These are phyloP conservation scores for Incumbomyces delicatus DNA, from an alignment of 2,329 filamentous ascomycete species.

Conservation along the genomic window DNA sequence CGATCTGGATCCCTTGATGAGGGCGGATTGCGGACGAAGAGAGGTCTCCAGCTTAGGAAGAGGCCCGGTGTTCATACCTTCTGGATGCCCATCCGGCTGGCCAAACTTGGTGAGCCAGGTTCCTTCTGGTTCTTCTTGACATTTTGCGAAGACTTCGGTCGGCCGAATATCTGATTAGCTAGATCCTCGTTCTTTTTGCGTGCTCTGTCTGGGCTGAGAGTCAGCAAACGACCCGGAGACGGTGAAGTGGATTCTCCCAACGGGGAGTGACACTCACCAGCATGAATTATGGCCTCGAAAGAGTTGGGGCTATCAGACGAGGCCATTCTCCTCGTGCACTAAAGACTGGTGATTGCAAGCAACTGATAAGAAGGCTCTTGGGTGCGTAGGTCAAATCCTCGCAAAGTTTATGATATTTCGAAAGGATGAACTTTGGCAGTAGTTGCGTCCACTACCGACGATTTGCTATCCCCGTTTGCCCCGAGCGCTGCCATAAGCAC, in stretches of 20 bases:
- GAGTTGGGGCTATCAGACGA: background rate
- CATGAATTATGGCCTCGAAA: slow-evolving; percentile 6
- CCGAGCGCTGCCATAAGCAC: no score
- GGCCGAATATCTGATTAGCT: slow-evolving; percentile 50
- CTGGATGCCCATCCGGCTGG: slow-evolving; percentile 50
- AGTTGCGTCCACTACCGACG: no score
- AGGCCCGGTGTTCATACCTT: slow-evolving; percentile 35
- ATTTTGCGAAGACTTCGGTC: slow-evolving; percentile 38
- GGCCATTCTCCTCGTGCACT: background rate
- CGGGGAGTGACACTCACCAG: background rate
- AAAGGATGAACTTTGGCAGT: no score
- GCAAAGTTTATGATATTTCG: no score
- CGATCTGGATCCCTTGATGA: background rate
- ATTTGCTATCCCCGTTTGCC: no score
- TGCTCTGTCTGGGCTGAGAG: slow-evolving; percentile 36
- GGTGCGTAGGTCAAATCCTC: no score
- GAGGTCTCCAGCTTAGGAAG: no score
- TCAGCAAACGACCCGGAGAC: background rate
- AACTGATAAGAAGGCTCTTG: no score
- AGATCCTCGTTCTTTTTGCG: slow-evolving; percentile 47
- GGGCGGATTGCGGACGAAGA: background rate
- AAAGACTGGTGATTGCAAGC: no score
- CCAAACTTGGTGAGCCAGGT: slow-evolving; percentile 38
- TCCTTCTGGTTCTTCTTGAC: slow-evolving; percentile 31
- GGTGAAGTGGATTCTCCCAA: background rate